Evolutionary conservation across 225 moss, liverwort and hornwort species (phyloP), one percentile per base, ranked within the genome.

Genomic region (Bryoerythrophyllum caledonicum): DNA sequence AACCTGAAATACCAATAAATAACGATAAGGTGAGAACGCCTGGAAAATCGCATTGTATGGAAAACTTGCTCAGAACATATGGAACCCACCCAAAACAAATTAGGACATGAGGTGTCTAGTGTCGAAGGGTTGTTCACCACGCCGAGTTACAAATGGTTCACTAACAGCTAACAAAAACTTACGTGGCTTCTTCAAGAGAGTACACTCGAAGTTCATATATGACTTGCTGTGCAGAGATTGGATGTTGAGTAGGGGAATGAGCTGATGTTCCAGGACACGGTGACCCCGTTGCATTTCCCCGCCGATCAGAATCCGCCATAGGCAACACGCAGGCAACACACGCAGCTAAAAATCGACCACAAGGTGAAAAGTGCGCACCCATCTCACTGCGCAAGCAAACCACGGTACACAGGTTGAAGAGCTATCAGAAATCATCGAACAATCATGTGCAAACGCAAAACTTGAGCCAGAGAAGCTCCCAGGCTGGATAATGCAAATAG

Each of bases 351-450:
- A 99, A 99, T 65, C 97, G 86, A 78, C 97, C 97, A 86, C 97
- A 99, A 52, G 95, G 97, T 54, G 97, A 99, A 87, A 99, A 99
- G 80, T 99, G 97, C 40, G 97, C 97, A 86, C 97, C 97, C 97
- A 99, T 99, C 86, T 99, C 97, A 90, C 97, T 99, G 94, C 76
- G 73, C 70, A 41, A 68, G 20, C 76, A 66, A 62, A 76, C 35
- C 77, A 77, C 78, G 62, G 60, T 8, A 66, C 65, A 40, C 71
- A 82, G 20, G 46, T 17, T 35, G 51, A 59, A 76, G 37, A 79
- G 60, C 58, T 75, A 59, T 82, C 64, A 85, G 63, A 74, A 44
- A 16, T 49, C 58, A 64, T 63, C 24, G 5, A 38, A 67, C 46
- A 72, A 78, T 55, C 21, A 34, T 10, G 58, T 58, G 28, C 68